These are phyloP conservation scores for Gaultheria prostrata DNA, from an alignment of 148 eudicot species.

Conservation along the genomic window DNA sequence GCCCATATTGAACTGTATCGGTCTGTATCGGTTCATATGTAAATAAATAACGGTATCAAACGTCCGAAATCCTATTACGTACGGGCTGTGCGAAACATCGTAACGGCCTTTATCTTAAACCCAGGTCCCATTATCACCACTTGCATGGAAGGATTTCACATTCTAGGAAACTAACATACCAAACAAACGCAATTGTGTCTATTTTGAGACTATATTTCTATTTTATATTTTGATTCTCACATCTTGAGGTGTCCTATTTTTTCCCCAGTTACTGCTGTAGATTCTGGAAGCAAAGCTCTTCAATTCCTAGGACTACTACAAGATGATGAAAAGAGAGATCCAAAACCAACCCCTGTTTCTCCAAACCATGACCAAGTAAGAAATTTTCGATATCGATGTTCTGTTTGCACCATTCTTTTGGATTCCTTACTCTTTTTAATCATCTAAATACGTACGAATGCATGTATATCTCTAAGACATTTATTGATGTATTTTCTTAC, in stretches of 20 bases:
- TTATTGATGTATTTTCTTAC: background rate
- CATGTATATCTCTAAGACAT: background rate
- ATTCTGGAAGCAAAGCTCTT: slow-evolving; percentile 68
- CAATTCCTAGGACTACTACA: slow-evolving; percentile 56
- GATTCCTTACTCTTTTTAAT: background rate
- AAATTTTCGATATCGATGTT: background rate
- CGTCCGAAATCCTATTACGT: no score
- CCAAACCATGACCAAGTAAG: slow-evolving; percentile 5
- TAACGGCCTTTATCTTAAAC: no score
- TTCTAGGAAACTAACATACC: background rate
- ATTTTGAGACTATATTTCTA: background rate
- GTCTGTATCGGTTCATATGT: no score
- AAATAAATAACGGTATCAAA: no score
- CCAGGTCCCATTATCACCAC: background rate
- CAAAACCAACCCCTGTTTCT: slow-evolving; percentile 15
- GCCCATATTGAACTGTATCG: no score
- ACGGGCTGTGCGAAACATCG: no score
- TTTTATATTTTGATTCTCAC: background rate
- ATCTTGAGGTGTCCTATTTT: background rate
- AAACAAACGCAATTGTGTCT: background rate
- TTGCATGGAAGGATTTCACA: background rate
- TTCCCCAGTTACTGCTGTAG: slow-evolving; percentile 57
- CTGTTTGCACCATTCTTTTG: background rate
- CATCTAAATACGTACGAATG: background rate
- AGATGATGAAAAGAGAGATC: slow-evolving; percentile 22